Percentiles rank a stretch among this genome's conserved stretches.
phyloP scores from a whole-genome alignment of 2,329 filamentous ascomycete genomes.

The Arthrobotrys iridis region DNA sequence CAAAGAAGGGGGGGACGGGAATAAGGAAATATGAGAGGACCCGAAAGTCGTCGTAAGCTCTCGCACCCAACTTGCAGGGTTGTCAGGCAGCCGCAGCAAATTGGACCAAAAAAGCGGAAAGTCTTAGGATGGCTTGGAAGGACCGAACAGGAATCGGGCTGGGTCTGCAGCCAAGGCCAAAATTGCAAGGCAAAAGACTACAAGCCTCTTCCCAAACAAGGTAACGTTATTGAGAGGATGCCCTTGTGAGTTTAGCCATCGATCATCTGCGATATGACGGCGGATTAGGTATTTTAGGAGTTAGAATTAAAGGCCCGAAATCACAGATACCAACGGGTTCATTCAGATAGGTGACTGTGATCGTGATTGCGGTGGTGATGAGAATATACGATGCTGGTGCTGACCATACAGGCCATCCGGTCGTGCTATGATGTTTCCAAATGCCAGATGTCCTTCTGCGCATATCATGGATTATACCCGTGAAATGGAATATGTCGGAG shows the following conservation, averaged over 20 bases:
- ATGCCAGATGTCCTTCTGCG: neutral
- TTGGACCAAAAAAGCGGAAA: constrained; percentile 44
- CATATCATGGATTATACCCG: neutral
- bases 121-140: constrained; percentile 42
- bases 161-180: constrained; percentile 52
- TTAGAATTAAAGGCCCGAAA: constrained; percentile 24
- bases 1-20: constrained; percentile 41
- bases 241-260: constrained; percentile 12
- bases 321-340: neutral
- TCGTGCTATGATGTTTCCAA: constrained; percentile 2
- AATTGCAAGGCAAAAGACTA: constrained; percentile 50
- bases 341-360: neutral
- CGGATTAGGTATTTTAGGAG: constrained; percentile 30
- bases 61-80: constrained; percentile 48
- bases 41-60: constrained; percentile 55
- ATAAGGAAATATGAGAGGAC: constrained; percentile 54
- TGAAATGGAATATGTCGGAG: neutral
- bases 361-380: neutral
- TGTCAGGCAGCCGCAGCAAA: constrained; percentile 54
- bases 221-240: constrained; percentile 41
- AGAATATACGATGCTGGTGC: neutral
- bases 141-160: constrained; percentile 50
- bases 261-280: constrained; percentile 35
- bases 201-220: constrained; percentile 49
- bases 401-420: neutral